Evolutionary conservation across 495 filamentous ascomycete species (phyloP).

Genomic region (Talaromyces adpressus): DNA sequence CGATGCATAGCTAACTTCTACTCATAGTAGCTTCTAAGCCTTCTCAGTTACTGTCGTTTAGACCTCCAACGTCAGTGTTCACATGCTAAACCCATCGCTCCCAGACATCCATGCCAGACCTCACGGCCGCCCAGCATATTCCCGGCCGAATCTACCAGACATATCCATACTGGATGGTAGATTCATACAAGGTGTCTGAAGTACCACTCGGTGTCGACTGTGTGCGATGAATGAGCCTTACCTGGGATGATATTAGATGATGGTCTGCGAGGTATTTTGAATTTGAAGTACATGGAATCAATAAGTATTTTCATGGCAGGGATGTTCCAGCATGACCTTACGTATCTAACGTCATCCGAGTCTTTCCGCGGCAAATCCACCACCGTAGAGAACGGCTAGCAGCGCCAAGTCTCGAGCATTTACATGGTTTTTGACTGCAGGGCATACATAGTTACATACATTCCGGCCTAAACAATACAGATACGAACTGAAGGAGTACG

Average conservation of each 20-base stretch:
- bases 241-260: not conserved
- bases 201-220: not conserved
- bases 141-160: too few species aligned
- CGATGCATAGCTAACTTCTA: not conserved
- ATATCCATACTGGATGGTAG: not conserved
- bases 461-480: not conserved
- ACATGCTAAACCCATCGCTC: not conserved
- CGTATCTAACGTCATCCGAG: not conserved
- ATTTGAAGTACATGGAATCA: not conserved
- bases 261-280: not conserved
- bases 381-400: not conserved
- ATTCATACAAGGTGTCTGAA: not conserved
- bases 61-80: not conserved
- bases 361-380: not conserved
- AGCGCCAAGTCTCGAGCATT: not conserved
- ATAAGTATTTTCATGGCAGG: not conserved
- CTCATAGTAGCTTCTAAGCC: not conserved
- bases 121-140: not conserved
- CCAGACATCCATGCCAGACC: not conserved
- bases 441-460: too few species aligned
- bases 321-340: not conserved
- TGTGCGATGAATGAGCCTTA: not conserved
- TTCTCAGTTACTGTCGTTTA: not conserved
- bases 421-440: not conserved
- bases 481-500: not conserved